Percentiles rank a stretch among this genome's conserved stretches.
phyloP scores from a whole-genome alignment of 805 yeast species.

The Schwanniomyces occidentalis region DNA sequence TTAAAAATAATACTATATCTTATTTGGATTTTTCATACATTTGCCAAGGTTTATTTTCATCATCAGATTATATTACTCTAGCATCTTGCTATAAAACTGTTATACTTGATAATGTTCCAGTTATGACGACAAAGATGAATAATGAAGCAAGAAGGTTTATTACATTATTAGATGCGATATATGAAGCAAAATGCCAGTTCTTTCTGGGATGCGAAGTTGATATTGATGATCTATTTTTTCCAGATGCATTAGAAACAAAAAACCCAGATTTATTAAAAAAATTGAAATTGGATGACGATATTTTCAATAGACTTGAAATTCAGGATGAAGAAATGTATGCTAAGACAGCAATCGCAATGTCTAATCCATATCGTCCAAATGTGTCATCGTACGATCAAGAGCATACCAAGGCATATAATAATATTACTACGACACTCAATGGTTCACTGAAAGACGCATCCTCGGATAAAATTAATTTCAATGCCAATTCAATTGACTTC shows the following conservation, averaged over 20 bases:
- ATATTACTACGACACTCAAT: constrained; percentile 42
- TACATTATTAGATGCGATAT: constrained; percentile 65
- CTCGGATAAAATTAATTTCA: constrained; percentile 4
- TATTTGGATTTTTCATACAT: constrained; percentile 53
- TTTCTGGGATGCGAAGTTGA: constrained; percentile 49
- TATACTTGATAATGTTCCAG: constrained; percentile 61
- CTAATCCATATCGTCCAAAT: constrained; percentile 70
- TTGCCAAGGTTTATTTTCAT: constrained; percentile 57
- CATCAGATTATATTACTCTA: constrained; percentile 69
- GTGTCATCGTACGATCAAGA: constrained; percentile 61
- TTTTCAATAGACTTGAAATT: constrained; percentile 41
- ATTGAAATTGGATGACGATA: constrained; percentile 18
- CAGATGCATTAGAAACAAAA: constrained; percentile 35
- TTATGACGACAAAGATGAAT: constrained; percentile 54
- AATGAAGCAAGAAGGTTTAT: constrained; percentile 71
- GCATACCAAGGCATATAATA: constrained; percentile 22
- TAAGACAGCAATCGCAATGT: constrained; percentile 57
- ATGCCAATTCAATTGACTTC: constrained; percentile 27
- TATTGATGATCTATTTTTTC: constrained; percentile 61
- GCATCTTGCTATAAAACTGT: constrained; percentile 61
- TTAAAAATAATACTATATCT: constrained; percentile 38
- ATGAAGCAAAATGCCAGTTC: constrained; percentile 67
- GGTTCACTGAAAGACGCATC: constrained; percentile 3
- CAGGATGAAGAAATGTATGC: constrained; percentile 73
- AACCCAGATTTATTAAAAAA: constrained; percentile 12